Percentiles rank a stretch among this genome's conserved stretches.
phyloP scores from a whole-genome alignment of 371 early-diverging fungal species.

The Synchytrium microbalum region DNA sequence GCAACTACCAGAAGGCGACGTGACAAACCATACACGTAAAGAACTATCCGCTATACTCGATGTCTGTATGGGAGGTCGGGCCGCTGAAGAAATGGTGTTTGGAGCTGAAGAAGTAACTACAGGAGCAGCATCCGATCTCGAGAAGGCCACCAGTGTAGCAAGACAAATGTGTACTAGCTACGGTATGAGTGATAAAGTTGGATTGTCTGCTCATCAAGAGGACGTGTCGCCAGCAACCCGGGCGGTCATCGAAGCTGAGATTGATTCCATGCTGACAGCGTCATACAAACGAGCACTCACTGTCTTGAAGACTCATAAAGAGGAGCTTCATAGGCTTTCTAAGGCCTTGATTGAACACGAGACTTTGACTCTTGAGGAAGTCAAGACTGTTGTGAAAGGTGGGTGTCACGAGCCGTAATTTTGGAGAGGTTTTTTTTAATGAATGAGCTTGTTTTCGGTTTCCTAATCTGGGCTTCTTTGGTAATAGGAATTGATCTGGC shows the following conservation, averaged over 20 bases:
- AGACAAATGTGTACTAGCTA: constrained; percentile 83
- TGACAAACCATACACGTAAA: constrained; percentile 68
- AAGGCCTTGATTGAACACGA: constrained; percentile 88
- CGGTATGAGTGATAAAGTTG: constrained; percentile 92
- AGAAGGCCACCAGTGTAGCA: constrained; percentile 85
- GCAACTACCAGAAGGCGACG: constrained; percentile 92
- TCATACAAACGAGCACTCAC: constrained; percentile 51
- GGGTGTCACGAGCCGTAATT: no score
- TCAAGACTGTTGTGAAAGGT: constrained; percentile 67
- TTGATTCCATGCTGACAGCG: constrained; percentile 61
- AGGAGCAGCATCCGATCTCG: constrained; percentile 87
- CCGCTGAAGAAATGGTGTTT: constrained; percentile 91
- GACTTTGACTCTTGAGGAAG: constrained; percentile 83
- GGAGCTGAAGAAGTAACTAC: constrained; percentile 90
- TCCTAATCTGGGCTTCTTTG: no score
- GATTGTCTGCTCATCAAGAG: constrained; percentile 48
- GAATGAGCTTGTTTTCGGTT: no score
- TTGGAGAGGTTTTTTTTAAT: no score
- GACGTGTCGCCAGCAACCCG: constrained; percentile 65
- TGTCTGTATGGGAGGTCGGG: constrained; percentile 95
- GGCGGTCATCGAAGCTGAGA: constrained; percentile 75
- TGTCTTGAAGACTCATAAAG: constrained; percentile 63
- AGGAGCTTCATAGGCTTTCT: constrained; percentile 87
- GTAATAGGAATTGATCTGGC: no score
- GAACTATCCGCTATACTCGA: constrained; percentile 87